Conservation (phyloP, 306 rosid species). For the Heteromeles arbutifolia region DNA sequence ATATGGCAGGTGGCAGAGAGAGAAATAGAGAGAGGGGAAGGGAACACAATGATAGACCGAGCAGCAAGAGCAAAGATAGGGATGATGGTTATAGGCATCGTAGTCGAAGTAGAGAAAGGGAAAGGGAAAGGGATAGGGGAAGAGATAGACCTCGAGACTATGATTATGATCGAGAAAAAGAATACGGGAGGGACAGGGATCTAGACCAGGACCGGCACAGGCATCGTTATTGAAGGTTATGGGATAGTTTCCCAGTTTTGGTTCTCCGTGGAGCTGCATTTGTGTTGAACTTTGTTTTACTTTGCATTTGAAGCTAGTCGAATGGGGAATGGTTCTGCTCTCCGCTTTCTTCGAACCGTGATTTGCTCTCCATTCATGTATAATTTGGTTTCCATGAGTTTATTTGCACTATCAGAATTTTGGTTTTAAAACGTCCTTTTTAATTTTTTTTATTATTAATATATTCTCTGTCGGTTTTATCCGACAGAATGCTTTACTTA, state of each 20-base stretch:
- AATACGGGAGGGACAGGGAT: constrained; percentile 59
- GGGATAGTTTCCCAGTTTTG: constrained; percentile 11
- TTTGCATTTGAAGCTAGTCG: neutral
- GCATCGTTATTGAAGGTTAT: constrained; percentile 46
- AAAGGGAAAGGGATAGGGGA: constrained; percentile 72
- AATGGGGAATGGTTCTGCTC: neutral
- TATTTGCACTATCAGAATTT: neutral
- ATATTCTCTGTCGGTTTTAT: no score
- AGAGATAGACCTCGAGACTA: constrained; percentile 66
- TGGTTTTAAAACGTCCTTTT: no score
- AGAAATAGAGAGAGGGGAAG: constrained; percentile 79
- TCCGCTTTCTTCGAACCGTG: neutral
- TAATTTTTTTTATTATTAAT: no score
- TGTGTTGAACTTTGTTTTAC: neutral
- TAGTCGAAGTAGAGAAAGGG: constrained; percentile 68
- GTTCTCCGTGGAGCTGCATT: neutral
- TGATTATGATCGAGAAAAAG: constrained; percentile 54
- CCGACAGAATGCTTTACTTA: no score
- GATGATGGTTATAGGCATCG: constrained; percentile 57
- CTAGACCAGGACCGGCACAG: constrained; percentile 30
- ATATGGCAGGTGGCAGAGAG: constrained; percentile 64
- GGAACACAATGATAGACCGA: constrained; percentile 52
- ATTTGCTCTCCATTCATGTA: neutral
- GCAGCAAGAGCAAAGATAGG: constrained; percentile 57
- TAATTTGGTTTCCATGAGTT: neutral